These are phyloP conservation scores for Sonneratia caseolaris DNA, from an alignment of 345 rosid genomes.

Conservation along the genomic window DNA sequence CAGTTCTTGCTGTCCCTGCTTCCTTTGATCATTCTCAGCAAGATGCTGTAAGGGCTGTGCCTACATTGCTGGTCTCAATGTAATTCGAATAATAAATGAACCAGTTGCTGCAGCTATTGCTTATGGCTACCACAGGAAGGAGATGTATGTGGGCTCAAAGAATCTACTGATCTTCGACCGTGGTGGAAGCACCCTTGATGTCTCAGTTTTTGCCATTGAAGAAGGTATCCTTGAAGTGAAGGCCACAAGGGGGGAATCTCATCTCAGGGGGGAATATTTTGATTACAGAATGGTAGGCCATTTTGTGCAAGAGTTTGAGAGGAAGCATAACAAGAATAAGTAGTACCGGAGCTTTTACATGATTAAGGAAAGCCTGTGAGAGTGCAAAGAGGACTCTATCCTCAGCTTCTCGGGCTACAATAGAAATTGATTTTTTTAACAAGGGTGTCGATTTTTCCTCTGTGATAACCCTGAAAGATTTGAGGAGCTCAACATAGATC, in stretches of 20 bases:
- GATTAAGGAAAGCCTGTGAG: conserved; percentile 40
- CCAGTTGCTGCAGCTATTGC: too few species aligned
- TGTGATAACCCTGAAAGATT: conserved; percentile 33
- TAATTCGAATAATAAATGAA: too few species aligned
- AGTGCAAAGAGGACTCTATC: conserved; percentile 46
- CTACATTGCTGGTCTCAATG: too few species aligned
- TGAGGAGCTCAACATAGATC: conserved; percentile 43
- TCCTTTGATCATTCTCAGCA: too few species aligned
- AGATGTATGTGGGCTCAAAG: conserved; percentile 6
- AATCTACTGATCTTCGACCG: conserved; percentile 22
- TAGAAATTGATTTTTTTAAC: conserved; percentile 34
- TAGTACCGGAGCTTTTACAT: conserved; percentile 33
- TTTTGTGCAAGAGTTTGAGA: conserved; percentile 35
- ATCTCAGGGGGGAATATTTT: conserved; percentile 26
- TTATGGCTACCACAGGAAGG: conserved; percentile 2
- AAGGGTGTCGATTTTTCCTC: conserved; percentile 40
- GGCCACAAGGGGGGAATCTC: conserved; percentile 21
- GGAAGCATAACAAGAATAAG: conserved; percentile 35
- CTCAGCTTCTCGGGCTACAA: conserved; percentile 41
- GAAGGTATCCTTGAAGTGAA: conserved; percentile 27
- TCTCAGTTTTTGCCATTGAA: conserved; percentile 19
- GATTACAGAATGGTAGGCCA: conserved; percentile 35
- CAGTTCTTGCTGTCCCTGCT: too few species aligned
- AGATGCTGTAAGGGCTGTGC: too few species aligned
- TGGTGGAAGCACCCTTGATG: conserved; percentile 18